Base-by-base conservation (phyloP, 139 green algal species). In the Microglena sp. region DNA sequence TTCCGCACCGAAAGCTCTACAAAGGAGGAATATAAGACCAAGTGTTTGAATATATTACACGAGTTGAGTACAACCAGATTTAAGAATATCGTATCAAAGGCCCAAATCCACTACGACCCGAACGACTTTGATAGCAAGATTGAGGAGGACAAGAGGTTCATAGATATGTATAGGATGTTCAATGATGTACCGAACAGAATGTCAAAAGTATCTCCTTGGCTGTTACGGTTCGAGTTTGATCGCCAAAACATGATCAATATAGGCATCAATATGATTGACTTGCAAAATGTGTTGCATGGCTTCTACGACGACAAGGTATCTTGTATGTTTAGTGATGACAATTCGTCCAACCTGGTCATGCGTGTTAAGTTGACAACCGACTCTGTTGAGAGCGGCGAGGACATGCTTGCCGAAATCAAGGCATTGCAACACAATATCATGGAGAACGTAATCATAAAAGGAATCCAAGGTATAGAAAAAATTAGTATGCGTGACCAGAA, bases 261-360 rank as follows among this genome's bases (percentile, higher is more conserved):
- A 18, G 26, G 44, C 8, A 2, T 63, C 33, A 54, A 21, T 5
- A 56, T 63, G 53, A 5, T 40, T 15, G n/a, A 40, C 22, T 3
- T 70, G 26, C 2, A 70, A 3, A 2, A 91, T 74, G 63, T 68
- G 33, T 89, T 96, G 70, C 84, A 46, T 34, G 77, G 86, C 50
- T 46, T 44, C 2, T 95, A 95, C 64, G 77, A 84, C 45, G 86
- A 89, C 60, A 82, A 96, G 63, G 69, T 97, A 50, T 71, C 78
- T 59, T 88, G 81, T 57, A 89, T 95, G 59, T 94, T 92, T 77
- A 91, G 78, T 55, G 92, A 98, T 68, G 91, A 97, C 73, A 98
- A 98, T 76, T 86, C 87, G 0, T 70, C 85, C 26, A 86, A 88
- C 69, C 81, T 94, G 60, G 86, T 97, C 34, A 66, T 96, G 63